Conservation (phyloP, 73 alveolate species). For the Tetrahymena malaccensis region DNA sequence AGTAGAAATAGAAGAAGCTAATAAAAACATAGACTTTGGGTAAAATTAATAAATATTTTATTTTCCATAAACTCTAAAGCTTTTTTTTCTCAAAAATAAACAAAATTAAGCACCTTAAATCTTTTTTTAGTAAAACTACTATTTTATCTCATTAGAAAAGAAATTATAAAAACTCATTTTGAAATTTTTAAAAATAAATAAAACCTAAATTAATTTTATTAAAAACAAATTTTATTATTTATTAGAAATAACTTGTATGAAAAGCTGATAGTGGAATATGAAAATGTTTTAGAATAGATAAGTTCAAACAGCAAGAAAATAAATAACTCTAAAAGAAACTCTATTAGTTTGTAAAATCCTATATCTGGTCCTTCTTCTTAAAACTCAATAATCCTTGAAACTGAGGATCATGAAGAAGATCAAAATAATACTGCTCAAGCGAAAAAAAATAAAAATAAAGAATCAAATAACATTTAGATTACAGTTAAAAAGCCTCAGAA, state of each 20-base stretch:
- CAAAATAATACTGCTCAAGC: background rate
- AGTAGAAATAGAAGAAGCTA: background rate
- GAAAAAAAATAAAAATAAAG: background rate
- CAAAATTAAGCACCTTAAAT: no score
- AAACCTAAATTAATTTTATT: no score
- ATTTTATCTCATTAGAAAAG: background rate
- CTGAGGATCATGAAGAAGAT: background rate
- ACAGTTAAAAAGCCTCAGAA: background rate
- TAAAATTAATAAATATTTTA: background rate
- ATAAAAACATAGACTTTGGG: background rate
- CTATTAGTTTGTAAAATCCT: background rate
- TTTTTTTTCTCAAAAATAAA: no score
- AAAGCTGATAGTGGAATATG: background rate
- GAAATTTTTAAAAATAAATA: no score
- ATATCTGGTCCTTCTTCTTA: background rate
- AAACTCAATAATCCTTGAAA: background rate
- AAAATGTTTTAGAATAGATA: background rate
- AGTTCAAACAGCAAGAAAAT: background rate
- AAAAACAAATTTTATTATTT: background rate
- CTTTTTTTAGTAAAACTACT: background rate
- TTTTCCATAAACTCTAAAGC: background rate
- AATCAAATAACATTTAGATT: no score
- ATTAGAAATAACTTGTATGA: background rate
- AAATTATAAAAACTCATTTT: no score
- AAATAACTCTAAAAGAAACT: background rate